Base-by-base conservation (phyloP, 495 filamentous ascomycete species). In the Ascodesmis nigricans region DNA sequence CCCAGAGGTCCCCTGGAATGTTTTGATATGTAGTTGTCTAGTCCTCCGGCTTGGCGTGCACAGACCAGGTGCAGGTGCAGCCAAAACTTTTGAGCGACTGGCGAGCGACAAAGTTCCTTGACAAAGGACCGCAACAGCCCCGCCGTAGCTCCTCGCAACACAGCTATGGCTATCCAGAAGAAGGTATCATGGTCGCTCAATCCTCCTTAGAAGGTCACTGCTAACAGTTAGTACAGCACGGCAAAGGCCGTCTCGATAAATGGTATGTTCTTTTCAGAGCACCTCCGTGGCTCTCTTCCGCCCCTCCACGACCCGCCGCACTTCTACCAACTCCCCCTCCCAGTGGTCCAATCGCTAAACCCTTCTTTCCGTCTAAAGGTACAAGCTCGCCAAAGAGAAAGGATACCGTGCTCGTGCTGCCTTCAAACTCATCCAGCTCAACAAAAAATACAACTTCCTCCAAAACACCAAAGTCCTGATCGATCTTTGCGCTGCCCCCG, bases 201-300 rank as follows among this genome's bases (percentile, higher is more conserved):
- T 47, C 46, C 56, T 22, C 5, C 18, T 1, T 28, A 22, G 47
- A 22, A 21, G 9, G 19, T 9, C 19, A 20, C 3, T n/a, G n/a
- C 31, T 47, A 18, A 49, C 4, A 58, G 43, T 38, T 25, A 5
- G 34, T 30, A 31, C 36, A 75, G 69, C 76, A 91, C 58, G 87
- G 82, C 62, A 99, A 99, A 66, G 87, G 87, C 55, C 84, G 87
- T 66, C 70, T 97, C 40, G 87, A 97, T 63, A 93, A 95, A 61
- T 95, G 82, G 81, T 67, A 65, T n/a, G n/a, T n/a, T n/a, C 43
- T 58, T 55, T 22, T 17, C n/a, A n/a, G n/a, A n/a, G n/a, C n/a
- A n/a, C n/a, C n/a, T n/a, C n/a, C n/a, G n/a, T n/a, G n/a, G n/a
- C n/a, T n/a, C n/a, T n/a, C n/a, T n/a, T n/a, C n/a, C n/a, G n/a